Evolutionary conservation across 768 basidiomycete species (phyloP).

Genomic region (Chalciporus sphaerocephalus): DNA sequence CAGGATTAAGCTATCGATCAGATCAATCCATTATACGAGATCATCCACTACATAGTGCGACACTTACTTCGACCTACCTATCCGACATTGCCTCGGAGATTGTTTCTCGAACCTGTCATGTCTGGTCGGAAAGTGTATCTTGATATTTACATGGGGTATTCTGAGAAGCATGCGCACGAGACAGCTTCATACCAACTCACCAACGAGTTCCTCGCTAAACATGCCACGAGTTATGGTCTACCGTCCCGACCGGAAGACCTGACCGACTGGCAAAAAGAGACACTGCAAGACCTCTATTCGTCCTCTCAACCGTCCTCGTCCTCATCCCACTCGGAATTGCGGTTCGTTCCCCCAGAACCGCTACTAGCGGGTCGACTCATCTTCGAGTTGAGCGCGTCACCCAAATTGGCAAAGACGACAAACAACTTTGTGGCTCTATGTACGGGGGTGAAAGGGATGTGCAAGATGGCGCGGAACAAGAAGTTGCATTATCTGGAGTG

Average conservation of each 20-base stretch:
- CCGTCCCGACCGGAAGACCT: conserved; percentile 37
- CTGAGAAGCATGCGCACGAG: conserved; percentile 22
- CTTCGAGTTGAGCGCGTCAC: conserved; percentile 36
- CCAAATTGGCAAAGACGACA: conserved; percentile 43
- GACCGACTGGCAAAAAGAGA: conserved; percentile 40
- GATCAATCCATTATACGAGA: neutral
- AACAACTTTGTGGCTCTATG: conserved; percentile 48
- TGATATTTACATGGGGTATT: conserved; percentile 42
- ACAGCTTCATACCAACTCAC: conserved; percentile 32
- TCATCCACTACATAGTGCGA: too few species aligned
- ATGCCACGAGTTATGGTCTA: conserved; percentile 41
- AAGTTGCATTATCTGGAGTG: conserved; percentile 40
- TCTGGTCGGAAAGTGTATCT: conserved; percentile 28
- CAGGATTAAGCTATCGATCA: too few species aligned
- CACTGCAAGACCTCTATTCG: conserved; percentile 42
- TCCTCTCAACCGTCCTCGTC: conserved; percentile 13
- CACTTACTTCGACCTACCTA: too few species aligned
- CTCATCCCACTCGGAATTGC: conserved; percentile 19
- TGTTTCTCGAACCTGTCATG: conserved; percentile 7
- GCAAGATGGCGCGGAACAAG: conserved; percentile 45
- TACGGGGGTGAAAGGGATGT: conserved; percentile 41
- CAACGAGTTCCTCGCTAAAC: conserved; percentile 31
- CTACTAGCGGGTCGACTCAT: conserved; percentile 40
- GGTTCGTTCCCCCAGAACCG: conserved; percentile 34
- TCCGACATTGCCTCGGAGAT: neutral